phyloP scores from a whole-genome alignment of 108 stramenopile species.

The Fragilariopsis cylindrus region DNA sequence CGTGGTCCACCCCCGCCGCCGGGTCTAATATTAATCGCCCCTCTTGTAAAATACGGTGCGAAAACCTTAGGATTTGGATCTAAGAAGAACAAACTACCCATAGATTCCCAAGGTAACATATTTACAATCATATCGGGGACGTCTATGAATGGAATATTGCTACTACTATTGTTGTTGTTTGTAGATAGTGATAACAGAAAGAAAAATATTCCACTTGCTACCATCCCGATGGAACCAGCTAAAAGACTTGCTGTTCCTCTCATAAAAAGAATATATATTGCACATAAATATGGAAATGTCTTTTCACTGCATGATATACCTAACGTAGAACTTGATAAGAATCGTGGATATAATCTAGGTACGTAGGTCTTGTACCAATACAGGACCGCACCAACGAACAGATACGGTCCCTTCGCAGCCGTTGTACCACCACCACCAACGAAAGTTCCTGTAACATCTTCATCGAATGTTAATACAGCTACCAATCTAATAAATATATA shows the following conservation, averaged over 20 bases:
- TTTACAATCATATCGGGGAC: slow-evolving; percentile 22
- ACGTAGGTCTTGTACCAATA: slow-evolving; percentile 57
- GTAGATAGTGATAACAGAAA: slow-evolving; percentile 1
- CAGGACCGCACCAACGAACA: slow-evolving; percentile 53
- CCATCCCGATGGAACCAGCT: slow-evolving; percentile 7
- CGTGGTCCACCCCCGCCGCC: not conserved
- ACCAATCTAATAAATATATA: slow-evolving; percentile 35
- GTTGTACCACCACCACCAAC: slow-evolving; percentile 20
- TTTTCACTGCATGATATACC: slow-evolving; percentile 76
- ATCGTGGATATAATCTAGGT: slow-evolving; percentile 73
- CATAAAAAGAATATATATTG: slow-evolving; percentile 30
- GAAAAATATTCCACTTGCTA: slow-evolving; percentile 11
- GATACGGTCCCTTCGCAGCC: slow-evolving; percentile 20
- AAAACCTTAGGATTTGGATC: slow-evolving; percentile 25
- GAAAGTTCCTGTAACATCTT: slow-evolving; percentile 46
- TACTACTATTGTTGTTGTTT: not conserved
- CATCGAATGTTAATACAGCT: slow-evolving; percentile 6
- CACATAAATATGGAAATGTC: slow-evolving; percentile 50
- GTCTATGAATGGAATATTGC: slow-evolving; percentile 11
- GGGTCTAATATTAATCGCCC: not conserved
- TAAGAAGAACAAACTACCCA: slow-evolving; percentile 26
- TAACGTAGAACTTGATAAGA: slow-evolving; percentile 47
- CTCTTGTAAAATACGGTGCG: not conserved
- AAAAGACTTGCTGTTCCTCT: slow-evolving; percentile 10
- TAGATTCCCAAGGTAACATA: slow-evolving; percentile 25